Evolutionary conservation across 352 stramenopile species (phyloP).

Genomic region (Halophytophthora batemanensis): DNA sequence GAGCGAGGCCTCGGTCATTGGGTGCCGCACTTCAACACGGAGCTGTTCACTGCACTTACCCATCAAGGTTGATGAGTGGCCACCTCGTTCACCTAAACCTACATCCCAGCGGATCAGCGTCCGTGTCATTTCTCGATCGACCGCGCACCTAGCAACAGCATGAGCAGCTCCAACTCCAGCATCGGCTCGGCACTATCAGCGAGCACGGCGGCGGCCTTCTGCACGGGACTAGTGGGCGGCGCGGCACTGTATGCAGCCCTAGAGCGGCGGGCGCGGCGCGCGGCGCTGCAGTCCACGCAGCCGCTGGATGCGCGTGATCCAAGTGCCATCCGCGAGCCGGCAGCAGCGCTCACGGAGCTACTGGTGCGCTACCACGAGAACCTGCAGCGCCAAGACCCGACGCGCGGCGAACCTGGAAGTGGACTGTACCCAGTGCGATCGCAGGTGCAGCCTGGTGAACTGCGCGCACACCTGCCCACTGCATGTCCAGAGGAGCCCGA

Average conservation of each 20-base stretch:
- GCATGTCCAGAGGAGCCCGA: slow-evolving; percentile 48
- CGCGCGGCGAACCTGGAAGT: slow-evolving; percentile 28
- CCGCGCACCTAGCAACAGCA: background rate
- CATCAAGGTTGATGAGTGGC: no score
- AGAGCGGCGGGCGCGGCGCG: slow-evolving; percentile 29
- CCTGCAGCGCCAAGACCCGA: slow-evolving; percentile 32
- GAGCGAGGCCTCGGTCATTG: no score
- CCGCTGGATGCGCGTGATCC: slow-evolving; percentile 39
- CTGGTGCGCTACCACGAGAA: slow-evolving; percentile 63
- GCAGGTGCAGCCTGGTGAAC: slow-evolving; percentile 40
- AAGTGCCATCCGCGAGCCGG: slow-evolving; percentile 37
- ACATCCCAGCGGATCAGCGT: background rate
- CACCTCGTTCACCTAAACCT: background rate
- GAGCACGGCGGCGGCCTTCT: slow-evolving; percentile 34
- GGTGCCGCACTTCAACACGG: no score
- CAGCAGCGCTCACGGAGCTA: slow-evolving; percentile 46
- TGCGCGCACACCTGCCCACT: slow-evolving; percentile 36
- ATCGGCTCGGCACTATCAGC: background rate
- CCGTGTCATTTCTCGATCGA: background rate
- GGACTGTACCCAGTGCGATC: slow-evolving; percentile 37
- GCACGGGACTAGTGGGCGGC: slow-evolving; percentile 33
- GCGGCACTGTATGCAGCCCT: slow-evolving; percentile 37
- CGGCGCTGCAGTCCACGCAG: slow-evolving; percentile 31
- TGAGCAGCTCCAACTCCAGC: background rate
- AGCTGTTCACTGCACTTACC: no score